phyloP scores from a whole-genome alignment of 169 alveolate genomes.

The Neospora caninum region DNA sequence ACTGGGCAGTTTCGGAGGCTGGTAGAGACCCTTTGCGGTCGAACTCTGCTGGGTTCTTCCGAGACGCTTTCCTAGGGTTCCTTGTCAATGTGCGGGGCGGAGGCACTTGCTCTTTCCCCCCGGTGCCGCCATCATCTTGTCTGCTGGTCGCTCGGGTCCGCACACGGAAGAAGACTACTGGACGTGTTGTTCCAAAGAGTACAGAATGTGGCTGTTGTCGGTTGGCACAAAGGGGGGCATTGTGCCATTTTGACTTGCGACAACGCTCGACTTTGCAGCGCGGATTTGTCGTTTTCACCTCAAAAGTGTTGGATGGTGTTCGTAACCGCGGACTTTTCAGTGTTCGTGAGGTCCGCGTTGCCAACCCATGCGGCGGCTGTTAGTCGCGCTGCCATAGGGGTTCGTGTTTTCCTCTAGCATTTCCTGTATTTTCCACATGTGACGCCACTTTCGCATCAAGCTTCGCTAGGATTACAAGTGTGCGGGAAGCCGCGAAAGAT shows the following conservation, averaged over 20 bases:
- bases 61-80: neutral
- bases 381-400: neutral
- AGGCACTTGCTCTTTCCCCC: neutral
- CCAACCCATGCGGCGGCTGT: neutral
- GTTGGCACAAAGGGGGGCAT: neutral
- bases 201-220: neutral
- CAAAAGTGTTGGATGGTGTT: neutral
- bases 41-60: neutral
- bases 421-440: too few relatives aligned
- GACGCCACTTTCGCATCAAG: too few relatives aligned
- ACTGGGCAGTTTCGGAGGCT: neutral
- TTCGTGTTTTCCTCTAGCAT: too few relatives aligned
- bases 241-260: neutral
- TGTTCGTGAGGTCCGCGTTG: neutral
- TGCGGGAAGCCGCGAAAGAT: too few relatives aligned
- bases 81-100: neutral
- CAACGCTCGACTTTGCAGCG: neutral
- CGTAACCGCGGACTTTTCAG: neutral
- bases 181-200: neutral
- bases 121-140: neutral
- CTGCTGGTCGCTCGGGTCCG: slow-evolving; percentile 4
- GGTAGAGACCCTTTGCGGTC: neutral
- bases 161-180: neutral
- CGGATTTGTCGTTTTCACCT: neutral
- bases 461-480: too few relatives aligned